Percentiles rank a stretch among this genome's conserved stretches.
phyloP scores from a whole-genome alignment of 2,329 filamentous ascomycete species.

The Claviceps maximensis region DNA sequence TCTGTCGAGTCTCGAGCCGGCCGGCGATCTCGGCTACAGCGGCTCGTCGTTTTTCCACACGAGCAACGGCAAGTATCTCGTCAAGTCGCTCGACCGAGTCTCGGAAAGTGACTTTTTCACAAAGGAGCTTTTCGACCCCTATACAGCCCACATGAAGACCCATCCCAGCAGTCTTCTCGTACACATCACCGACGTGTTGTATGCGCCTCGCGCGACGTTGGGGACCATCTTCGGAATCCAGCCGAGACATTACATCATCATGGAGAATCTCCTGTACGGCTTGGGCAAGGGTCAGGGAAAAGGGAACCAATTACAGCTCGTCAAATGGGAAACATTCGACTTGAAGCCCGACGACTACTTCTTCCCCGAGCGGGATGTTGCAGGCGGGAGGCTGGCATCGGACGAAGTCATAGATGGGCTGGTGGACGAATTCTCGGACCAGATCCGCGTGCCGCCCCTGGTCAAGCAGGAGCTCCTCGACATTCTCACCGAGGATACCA shows the following conservation, averaged over 20 bases:
- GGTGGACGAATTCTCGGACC: slow-evolving; percentile 54
- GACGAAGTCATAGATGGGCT: slow-evolving; percentile 53
- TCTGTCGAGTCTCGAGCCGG: slow-evolving; percentile 24
- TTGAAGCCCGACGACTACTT: slow-evolving; percentile 65
- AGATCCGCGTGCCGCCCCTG: slow-evolving; percentile 40
- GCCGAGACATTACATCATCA: slow-evolving; percentile 61
- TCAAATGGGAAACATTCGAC: slow-evolving; percentile 56
- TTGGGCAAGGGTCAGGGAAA: slow-evolving; percentile 27
- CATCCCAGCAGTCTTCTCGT: slow-evolving; percentile 51
- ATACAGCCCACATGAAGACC: slow-evolving; percentile 47
- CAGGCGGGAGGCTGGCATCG: slow-evolving; percentile 47
- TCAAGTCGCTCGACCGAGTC: slow-evolving; percentile 56
- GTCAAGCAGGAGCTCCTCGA: slow-evolving; percentile 43
- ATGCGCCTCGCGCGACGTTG: slow-evolving; percentile 39
- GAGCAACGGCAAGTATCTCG: slow-evolving; percentile 48
- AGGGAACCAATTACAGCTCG: no score
- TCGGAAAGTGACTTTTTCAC: slow-evolving; percentile 62
- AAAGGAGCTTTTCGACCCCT: slow-evolving; percentile 50
- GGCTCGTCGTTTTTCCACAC: slow-evolving; percentile 67
- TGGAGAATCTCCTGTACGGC: slow-evolving; percentile 62
- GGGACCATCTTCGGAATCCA: slow-evolving; percentile 46
- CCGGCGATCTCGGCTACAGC: slow-evolving; percentile 60
- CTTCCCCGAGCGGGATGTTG: slow-evolving; percentile 60
- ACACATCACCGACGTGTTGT: slow-evolving; percentile 58
- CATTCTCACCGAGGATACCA: slow-evolving; percentile 47